Evolutionary conservation across 768 basidiomycete species (phyloP).

Genomic region (Suillus alpinus): DNA sequence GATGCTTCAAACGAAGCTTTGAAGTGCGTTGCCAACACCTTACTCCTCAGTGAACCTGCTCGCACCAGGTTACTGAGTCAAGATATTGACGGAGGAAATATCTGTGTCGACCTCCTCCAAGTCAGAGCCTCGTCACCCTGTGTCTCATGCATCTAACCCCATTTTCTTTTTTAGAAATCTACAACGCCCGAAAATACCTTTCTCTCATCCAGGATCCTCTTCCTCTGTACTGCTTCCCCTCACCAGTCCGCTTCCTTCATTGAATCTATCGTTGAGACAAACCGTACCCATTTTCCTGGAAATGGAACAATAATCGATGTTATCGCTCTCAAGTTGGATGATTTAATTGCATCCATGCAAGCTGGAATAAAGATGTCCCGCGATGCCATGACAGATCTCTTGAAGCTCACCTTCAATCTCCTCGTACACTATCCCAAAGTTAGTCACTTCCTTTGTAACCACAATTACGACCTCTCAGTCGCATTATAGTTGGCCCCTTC

Average conservation of each 20-base stretch:
- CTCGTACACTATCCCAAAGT: constrained; percentile 82
- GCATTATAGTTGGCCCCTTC: constrained; percentile 35
- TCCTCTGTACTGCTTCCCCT: constrained; percentile 62
- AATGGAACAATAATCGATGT: constrained; percentile 57
- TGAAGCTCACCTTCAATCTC: constrained; percentile 85
- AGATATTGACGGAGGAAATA: constrained; percentile 63
- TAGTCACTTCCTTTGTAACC: not conserved
- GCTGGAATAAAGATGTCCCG: constrained; percentile 51
- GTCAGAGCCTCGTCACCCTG: constrained; percentile 32
- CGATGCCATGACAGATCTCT: constrained; percentile 77
- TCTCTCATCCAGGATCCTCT: constrained; percentile 73
- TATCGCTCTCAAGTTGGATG: constrained; percentile 58
- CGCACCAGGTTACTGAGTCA: constrained; percentile 54
- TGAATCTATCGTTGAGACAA: constrained; percentile 61
- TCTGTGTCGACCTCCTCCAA: constrained; percentile 56
- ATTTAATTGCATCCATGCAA: constrained; percentile 47
- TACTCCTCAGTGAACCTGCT: constrained; percentile 65
- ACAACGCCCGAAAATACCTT: constrained; percentile 62
- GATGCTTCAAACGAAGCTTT: constrained; percentile 70
- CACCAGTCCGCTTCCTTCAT: constrained; percentile 46
- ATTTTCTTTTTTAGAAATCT: constrained; percentile 50
- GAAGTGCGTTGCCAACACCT: constrained; percentile 74
- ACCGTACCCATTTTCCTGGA: constrained; percentile 42
- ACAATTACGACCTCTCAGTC: not conserved
- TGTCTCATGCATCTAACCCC: constrained; percentile 6